A percentile compares a stretch with the other conserved stretches of the same genome.
phyloP scores from a whole-genome alignment of 805 yeast species.

The Wickerhamomyces canadensis region DNA sequence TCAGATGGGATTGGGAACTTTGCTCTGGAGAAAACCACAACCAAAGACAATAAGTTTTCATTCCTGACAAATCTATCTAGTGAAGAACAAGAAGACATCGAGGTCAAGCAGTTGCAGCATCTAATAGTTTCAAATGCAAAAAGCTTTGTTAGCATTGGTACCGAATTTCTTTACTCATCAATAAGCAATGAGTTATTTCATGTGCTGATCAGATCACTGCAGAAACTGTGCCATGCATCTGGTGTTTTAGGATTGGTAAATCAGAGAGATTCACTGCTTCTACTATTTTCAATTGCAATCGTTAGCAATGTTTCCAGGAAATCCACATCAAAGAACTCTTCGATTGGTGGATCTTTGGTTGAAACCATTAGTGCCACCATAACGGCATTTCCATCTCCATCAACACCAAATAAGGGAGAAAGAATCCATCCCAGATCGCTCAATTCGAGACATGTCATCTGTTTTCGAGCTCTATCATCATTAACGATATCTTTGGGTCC shows the following conservation, averaged over 20 bases:
- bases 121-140: conserved; percentile 33
- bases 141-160: conserved; percentile 37
- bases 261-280: conserved; percentile 53
- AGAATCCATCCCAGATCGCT: conserved; percentile 37
- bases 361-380: conserved; percentile 30
- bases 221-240: conserved; percentile 74
- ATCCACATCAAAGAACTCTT: conserved; percentile 25
- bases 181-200: conserved; percentile 71
- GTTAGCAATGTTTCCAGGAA: conserved; percentile 34
- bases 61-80: conserved; percentile 11
- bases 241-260: conserved; percentile 61
- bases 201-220: conserved; percentile 62
- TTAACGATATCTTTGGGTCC: conserved; percentile 81
- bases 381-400: conserved; percentile 11
- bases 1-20: conserved; percentile 65
- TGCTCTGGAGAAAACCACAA: conserved; percentile 37
- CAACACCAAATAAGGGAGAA: conserved; percentile 8
- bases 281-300: conserved; percentile 40
- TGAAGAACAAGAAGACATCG: conserved; percentile 9
- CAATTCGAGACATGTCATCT: conserved; percentile 63
- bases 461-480: conserved; percentile 74
- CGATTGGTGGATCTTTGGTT: conserved; percentile 47
- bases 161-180: conserved; percentile 54
- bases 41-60: conserved; percentile 9
- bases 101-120: conserved; percentile 12